These are phyloP conservation scores for Ophiocordyceps camponoti-saundersi DNA, from an alignment of 2,329 filamentous ascomycete genomes.

Conservation along the genomic window DNA sequence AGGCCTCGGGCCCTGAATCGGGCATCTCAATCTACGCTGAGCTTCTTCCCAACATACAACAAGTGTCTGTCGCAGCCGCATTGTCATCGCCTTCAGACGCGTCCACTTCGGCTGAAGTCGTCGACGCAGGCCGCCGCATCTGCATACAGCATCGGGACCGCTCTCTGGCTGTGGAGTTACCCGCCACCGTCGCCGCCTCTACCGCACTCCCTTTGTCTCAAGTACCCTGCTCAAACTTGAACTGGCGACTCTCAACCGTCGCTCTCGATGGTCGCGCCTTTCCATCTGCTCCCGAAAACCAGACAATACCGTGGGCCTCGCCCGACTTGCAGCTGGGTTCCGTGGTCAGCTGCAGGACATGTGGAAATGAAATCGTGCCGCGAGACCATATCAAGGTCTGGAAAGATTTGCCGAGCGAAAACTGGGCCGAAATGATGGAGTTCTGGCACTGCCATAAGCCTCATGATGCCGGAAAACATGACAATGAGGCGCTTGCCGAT, in stretches of 20 bases:
- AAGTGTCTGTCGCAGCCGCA: conserved; percentile 40
- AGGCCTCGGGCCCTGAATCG: not conserved
- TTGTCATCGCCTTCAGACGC: conserved; percentile 25
- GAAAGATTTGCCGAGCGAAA: conserved; percentile 90
- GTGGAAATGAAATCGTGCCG: conserved; percentile 19
- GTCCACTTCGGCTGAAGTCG: conserved; percentile 25
- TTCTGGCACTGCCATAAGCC: conserved; percentile 99
- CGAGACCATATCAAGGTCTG: conserved; percentile 35
- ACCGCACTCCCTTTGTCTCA: conserved; percentile 20
- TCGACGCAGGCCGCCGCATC: conserved; percentile 26
- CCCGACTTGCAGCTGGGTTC: conserved; percentile 23
- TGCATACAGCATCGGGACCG: conserved; percentile 28
- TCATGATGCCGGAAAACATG: conserved; percentile 30
- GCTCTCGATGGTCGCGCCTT: conserved; percentile 7
- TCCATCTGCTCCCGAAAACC: conserved; percentile 16
- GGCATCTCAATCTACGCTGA: conserved; percentile 41
- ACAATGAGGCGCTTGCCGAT: conserved; percentile 31
- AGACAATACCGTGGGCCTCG: conserved; percentile 38
- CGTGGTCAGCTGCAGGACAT: conserved; percentile 24
- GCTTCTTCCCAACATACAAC: conserved; percentile 45
- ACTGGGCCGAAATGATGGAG: conserved; percentile 99
- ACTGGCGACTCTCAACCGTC: conserved; percentile 36
- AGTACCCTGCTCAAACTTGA: conserved; percentile 16
- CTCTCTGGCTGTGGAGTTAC: conserved; percentile 20
- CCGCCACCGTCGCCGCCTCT: conserved; percentile 19